Conservation (phyloP, 2,329 filamentous ascomycete species). For the Claviceps digitariae region DNA sequence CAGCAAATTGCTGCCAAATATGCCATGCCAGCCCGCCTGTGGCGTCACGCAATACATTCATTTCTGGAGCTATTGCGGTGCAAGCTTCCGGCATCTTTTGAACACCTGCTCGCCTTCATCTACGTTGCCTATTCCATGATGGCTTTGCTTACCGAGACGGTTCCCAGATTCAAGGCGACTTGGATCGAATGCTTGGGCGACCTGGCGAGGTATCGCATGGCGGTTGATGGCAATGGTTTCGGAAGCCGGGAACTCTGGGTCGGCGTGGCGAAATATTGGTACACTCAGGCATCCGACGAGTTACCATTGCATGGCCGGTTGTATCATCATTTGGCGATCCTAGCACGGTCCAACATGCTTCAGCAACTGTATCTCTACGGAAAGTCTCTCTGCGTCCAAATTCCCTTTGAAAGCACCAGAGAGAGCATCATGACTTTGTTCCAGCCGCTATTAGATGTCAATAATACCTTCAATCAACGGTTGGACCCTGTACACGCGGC, state of each 20-base stretch:
- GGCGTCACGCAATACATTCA: constrained; percentile 80
- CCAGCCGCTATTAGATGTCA: constrained; percentile 35
- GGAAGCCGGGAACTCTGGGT: constrained; percentile 71
- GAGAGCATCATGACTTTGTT: constrained; percentile 61
- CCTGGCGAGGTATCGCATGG: constrained; percentile 72
- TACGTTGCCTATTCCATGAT: constrained; percentile 86
- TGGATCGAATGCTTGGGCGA: constrained; percentile 94
- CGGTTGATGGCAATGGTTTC: constrained; percentile 67
- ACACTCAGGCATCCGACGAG: constrained; percentile 65
- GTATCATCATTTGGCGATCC: constrained; percentile 77
- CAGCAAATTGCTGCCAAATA: constrained; percentile 64
- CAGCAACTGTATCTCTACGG: constrained; percentile 62
- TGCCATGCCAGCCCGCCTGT: constrained; percentile 86
- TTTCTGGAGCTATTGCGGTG: constrained; percentile 68
- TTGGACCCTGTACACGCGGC: constrained; percentile 35
- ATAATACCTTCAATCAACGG: constrained; percentile 17
- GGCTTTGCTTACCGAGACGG: constrained; percentile 72
- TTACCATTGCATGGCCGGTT: constrained; percentile 63
- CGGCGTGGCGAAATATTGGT: constrained; percentile 69
- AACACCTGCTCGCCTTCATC: constrained; percentile 86
- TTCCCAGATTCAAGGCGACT: constrained; percentile 68
- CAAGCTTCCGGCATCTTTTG: constrained; percentile 59
- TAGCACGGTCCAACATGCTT: constrained; percentile 55
- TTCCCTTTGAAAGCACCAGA: constrained; percentile 52
- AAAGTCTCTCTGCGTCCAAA: constrained; percentile 54